phyloP scores from a whole-genome alignment of 2,329 filamentous ascomycete genomes.

The Falciphora oryzae region DNA sequence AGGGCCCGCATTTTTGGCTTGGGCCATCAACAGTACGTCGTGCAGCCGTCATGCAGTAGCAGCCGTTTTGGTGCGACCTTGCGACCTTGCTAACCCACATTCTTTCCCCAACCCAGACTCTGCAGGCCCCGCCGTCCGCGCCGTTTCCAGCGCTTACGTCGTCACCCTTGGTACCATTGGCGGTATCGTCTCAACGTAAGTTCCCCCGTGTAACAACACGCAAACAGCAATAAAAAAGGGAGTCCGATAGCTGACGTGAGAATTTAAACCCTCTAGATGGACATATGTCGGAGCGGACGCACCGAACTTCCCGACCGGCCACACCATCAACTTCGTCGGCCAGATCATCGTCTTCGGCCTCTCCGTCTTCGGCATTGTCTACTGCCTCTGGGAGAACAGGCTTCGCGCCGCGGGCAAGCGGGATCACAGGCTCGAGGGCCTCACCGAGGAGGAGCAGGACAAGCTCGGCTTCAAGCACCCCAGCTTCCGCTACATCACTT shows the following conservation, averaged over 20 bases:
- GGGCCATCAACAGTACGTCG: slow-evolving; percentile 50
- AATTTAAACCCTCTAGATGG: slow-evolving; percentile 30
- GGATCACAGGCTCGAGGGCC: slow-evolving; percentile 41
- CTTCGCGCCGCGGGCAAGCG: slow-evolving; percentile 40
- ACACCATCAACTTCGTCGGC: slow-evolving; percentile 51
- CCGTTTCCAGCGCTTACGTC: slow-evolving; percentile 50
- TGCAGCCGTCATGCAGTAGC: too few species aligned
- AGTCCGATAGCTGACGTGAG: background rate
- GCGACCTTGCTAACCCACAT: background rate
- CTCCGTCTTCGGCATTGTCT: slow-evolving; percentile 41
- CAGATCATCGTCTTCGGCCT: slow-evolving; percentile 40
- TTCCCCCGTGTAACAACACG: slow-evolving; percentile 6
- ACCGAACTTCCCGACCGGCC: slow-evolving; percentile 41
- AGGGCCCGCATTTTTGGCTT: slow-evolving; percentile 51
- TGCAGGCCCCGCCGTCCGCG: slow-evolving; percentile 48
- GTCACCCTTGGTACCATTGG: slow-evolving; percentile 49
- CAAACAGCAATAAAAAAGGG: background rate
- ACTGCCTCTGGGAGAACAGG: slow-evolving; percentile 49
- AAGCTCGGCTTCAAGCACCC: slow-evolving; percentile 49
- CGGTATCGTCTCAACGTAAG: slow-evolving; percentile 50
- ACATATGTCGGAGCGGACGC: slow-evolving; percentile 43
- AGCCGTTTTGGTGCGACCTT: background rate
- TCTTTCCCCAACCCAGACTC: slow-evolving; percentile 30
- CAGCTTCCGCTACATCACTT: slow-evolving; percentile 49
- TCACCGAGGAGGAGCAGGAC: slow-evolving; percentile 38